Evolutionary conservation across 805 yeast genomes (phyloP), one percentile per base, ranked within the genome.

Genomic region (Candida maltosa): DNA sequence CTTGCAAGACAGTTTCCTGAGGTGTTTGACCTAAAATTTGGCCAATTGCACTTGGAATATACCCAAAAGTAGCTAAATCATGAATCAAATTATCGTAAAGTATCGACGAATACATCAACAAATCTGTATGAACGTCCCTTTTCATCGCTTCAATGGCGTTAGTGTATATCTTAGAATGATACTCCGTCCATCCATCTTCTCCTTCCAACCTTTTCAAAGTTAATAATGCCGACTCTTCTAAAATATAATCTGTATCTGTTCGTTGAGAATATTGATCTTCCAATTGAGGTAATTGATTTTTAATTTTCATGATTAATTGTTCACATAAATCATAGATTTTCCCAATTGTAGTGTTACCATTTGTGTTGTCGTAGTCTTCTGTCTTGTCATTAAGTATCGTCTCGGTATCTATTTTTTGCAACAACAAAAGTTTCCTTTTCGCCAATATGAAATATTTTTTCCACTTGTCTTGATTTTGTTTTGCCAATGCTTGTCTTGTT

Each of bases 91-190:
- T 69, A 47, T 80, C 88, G 48, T 74, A 70, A 20, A 77, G 54
- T 4, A 75, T 56, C 0, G 83, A 73, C 1, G 86, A 71, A 42
- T 72, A 71, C 38, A 75, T 69, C 16, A 80, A 53, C 5, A 81
- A 64, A 24, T 80, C 80, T 34, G 63, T 69, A 26, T 79, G 79
- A 3, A 76, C 55, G 0, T 68, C 52, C 16, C 74, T 76, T 22
- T 65, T 69, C 23, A 81, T 52, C 20, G 67, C 49, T 1, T 58
- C 53, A 4, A 78, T 49, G 30, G 65, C 55, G 2, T 58, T 48
- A 11, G 73, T 68, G 37, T 71, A 75, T 1, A 66, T 39, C 2
- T 51, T 35, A 3, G 72, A 58, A 51, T 77, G 76, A 21, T 51
- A 46, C 0, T 61, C 65, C 11, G 62, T 46, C 88, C 89, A 83